Evolutionary conservation across 2,329 filamentous ascomycete genomes (phyloP), one percentile per base, ranked within the genome.

Genomic region (Aspergillus viridinutans): DNA sequence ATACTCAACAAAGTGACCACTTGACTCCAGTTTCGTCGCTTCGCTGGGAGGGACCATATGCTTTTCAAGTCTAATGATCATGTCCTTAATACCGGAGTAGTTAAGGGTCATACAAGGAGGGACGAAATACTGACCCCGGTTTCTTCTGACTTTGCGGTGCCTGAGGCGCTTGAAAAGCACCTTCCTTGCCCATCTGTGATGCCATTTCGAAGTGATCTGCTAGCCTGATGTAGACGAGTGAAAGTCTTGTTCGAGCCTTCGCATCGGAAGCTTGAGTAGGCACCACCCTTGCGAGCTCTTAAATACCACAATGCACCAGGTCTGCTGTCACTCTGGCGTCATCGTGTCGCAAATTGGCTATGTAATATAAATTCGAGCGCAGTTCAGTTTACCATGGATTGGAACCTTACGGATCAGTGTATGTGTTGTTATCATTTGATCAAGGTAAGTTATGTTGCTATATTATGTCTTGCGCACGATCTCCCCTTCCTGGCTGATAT

Each of bases 1-100:
- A 65, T 79, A 78, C 53, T 76, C 73, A 5, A 65, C 49, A 23
- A 73, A 70, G 0, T 55, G 54, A 0, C 56, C 65, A 6, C 54
- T 54, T 1, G 62, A 56, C 38, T 75, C 72, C 5, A 74, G 56
- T 29, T 70, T 73, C 4, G 70, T 72, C 7, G 70, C 54, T 61
- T 74, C 72, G 54, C 71, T 75, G 7, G 69, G 57, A 0, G 69
- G 63, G 17, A 54, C 52, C 69, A 74, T 66, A 55, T 20, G 58
- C 12, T 47, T 47, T 14, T 47, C 43, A 10, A 47, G 21, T 23
- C 43, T 47, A 17, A 43, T 20, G 10, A 26, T 47, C 6, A 14
- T 5, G 23, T 17, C 4, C 21, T 47, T 47, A 47, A 7, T 38
- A 17, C 5, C 32, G 14, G 32, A 38, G 32, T 14, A 14, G 21